These are phyloP conservation scores for Penicillium diatomitis DNA, from an alignment of 495 filamentous ascomycete species.

Conservation along the genomic window DNA sequence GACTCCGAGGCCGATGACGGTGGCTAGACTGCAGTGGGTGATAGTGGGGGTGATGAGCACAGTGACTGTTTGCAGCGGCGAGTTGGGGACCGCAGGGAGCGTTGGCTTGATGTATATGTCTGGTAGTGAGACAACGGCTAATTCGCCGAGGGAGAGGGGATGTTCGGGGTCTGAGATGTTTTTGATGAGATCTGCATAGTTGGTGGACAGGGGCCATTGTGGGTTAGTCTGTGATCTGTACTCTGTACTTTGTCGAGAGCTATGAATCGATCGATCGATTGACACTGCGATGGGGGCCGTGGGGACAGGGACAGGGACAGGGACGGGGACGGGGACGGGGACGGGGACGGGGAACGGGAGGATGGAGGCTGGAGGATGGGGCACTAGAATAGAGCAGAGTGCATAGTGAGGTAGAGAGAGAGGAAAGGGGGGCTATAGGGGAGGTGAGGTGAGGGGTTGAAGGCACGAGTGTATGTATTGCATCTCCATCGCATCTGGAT, in stretches of 20 bases:
- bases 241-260: background rate
- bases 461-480: too few species aligned
- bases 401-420: too few species aligned
- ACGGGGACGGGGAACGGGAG: background rate
- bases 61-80: slow-evolving; percentile 41
- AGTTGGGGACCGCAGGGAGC: slow-evolving; percentile 36
- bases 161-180: slow-evolving; percentile 95
- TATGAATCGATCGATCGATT: background rate
- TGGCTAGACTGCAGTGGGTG: slow-evolving; percentile 91
- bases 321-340: too few species aligned
- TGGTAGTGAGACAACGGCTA: slow-evolving; percentile 87
- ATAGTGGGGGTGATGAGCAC: slow-evolving; percentile 89
- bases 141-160: slow-evolving; percentile 80
- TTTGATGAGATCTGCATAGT: slow-evolving; percentile 69
- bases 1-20: slow-evolving; percentile 91
- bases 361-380: background rate
- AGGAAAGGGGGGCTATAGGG: too few species aligned
- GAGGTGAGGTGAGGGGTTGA: background rate
- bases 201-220: too few species aligned
- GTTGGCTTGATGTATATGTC: slow-evolving; percentile 75
- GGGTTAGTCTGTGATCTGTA: background rate
- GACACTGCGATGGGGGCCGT: too few species aligned
- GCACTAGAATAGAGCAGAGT: too few species aligned
- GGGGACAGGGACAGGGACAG: too few species aligned
- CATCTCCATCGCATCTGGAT: too few species aligned